Base-by-base conservation (phyloP, 2,329 filamentous ascomycete genomes). In the Ophiostoma perfectum region DNA sequence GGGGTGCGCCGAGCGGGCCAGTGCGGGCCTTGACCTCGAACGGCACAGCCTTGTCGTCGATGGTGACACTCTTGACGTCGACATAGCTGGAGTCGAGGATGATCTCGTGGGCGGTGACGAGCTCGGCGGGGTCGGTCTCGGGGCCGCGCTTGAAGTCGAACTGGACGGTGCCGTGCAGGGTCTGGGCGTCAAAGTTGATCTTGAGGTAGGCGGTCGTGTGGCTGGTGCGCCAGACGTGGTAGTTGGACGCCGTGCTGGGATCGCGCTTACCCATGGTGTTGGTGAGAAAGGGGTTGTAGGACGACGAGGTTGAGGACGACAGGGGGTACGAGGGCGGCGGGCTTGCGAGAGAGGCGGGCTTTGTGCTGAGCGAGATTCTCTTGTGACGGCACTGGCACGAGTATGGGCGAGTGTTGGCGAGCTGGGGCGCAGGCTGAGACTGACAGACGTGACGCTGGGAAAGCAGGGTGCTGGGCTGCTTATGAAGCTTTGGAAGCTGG, bases 241-340 rank as follows among this genome's bases (percentile, higher is more conserved):
- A 97, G 81, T 98, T 98, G 76, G 91, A 90, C 70, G 95, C 81
- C 39, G 95, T 97, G 78, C 93, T 96, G 67, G 93, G 93, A 80
- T 98, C 94, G 75, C 91, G 86, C 44, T 70, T 70, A 39, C 65
- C 67, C 69, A 70, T 70, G 52, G 44, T 67, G 65, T 67, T 65
- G 55, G 64, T 62, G 9, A 62, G 52, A 41, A 67, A 64, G 44
- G 63, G 68, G 62, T 55, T 69, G 66, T 69, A 63, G 14, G 62
- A 14, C 2, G 64, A 55, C 6, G 67, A 39, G 16, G 67, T 36
- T 4, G 67, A 49, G 6, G 67, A 66, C 38, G 62, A 49, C 8
- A 52, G 52, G 41, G 67, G 42, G 18, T 41, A 49, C 16, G 45
- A 47, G 42, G 41, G 49, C n/a, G n/a, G 27, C 49, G 49, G 27